Conservation (phyloP, 2,329 filamentous ascomycete species). For the Thielaviopsis musarum region DNA sequence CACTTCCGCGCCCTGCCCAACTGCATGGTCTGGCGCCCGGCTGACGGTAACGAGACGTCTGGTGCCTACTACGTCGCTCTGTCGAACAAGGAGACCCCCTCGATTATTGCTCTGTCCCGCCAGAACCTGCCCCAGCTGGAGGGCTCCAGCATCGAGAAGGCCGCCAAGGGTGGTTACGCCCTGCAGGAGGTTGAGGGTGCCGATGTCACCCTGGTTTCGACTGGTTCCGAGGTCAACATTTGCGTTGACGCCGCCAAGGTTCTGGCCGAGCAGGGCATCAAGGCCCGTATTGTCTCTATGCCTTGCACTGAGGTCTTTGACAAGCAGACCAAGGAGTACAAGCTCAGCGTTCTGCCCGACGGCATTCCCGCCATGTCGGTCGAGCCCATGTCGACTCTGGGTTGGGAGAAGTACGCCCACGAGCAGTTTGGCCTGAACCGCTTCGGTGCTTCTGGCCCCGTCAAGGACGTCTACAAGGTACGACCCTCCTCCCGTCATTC, state of each 20-base stretch:
- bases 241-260: conserved; percentile 84
- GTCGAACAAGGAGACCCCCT: conserved; percentile 76
- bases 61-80: conserved; percentile 94
- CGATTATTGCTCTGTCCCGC: conserved; percentile 84
- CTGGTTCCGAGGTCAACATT: conserved; percentile 90
- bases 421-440: conserved; percentile 99
- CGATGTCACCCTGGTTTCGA: conserved; percentile 77
- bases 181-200: conserved; percentile 71
- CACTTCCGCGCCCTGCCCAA: conserved; percentile 98
- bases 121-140: conserved; percentile 98
- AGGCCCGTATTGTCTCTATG: conserved; percentile 83
- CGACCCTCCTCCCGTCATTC: conserved; percentile 18
- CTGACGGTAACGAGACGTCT: conserved; percentile 95
- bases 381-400: conserved; percentile 92
- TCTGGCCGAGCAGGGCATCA: conserved; percentile 72
- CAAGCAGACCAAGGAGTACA: conserved; percentile 84
- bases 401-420: conserved; percentile 98
- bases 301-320: conserved; percentile 98
- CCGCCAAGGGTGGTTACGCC: conserved; percentile 90
- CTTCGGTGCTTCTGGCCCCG: conserved; percentile 92
- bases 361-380: conserved; percentile 86
- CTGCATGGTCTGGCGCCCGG: conserved; percentile 98
- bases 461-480: conserved; percentile 94
- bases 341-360: conserved; percentile 79
- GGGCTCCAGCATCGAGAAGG: conserved; percentile 77